Base-by-base conservation (phyloP, 495 filamentous ascomycete genomes). In the Neurospora sublineolata region DNA sequence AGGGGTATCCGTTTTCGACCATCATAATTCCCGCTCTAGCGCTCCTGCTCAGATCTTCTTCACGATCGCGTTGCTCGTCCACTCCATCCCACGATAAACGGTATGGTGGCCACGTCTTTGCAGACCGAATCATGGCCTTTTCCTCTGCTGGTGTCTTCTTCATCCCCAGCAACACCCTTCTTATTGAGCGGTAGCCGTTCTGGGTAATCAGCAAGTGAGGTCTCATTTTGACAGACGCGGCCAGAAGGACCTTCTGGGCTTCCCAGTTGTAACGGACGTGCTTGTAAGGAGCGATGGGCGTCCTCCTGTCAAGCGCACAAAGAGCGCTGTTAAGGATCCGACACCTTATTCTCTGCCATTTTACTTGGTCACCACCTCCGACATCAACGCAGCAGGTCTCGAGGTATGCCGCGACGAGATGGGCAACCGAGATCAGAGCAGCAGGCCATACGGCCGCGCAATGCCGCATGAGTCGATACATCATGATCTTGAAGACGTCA, bases 41-140 rank as follows among this genome's bases (percentile, higher is more conserved):
- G 39, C 78, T 80, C 46, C 83, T 75, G 36, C 82, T 83, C 60
- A 80, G 73, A 30, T 80, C 79, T 33, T 86, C 83, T 44, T 85
- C 80, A 6, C 74, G 75, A 2, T 74, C 75, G 39, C 79, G 78
- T 30, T 76, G 80, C 69, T 82, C 81, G 72, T 86, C 84, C 1
- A 81, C 76, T 1, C 83, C 84, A 64, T 86, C 83, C 37, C 81
- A 78, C 18, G 78, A 76, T 73, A 79, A 75, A 33, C 80, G 78
- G 70, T 82, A 84, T 8, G 84, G 83, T 8, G 84, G 84, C 84
- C 83, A 86, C 0, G 83, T 83, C 37, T 78, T 78, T 6, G 78
- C 73, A 41, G 79, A 76, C 52, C 83, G 81, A 23, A 77, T 58
- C 8, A 79, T 79, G 30, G 79, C 79, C 11, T 69, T 78, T 23